Evolutionary conservation across 345 rosid genomes (phyloP), one percentile per base, ranked within the genome.

Genomic region (Pistacia integerrima): DNA sequence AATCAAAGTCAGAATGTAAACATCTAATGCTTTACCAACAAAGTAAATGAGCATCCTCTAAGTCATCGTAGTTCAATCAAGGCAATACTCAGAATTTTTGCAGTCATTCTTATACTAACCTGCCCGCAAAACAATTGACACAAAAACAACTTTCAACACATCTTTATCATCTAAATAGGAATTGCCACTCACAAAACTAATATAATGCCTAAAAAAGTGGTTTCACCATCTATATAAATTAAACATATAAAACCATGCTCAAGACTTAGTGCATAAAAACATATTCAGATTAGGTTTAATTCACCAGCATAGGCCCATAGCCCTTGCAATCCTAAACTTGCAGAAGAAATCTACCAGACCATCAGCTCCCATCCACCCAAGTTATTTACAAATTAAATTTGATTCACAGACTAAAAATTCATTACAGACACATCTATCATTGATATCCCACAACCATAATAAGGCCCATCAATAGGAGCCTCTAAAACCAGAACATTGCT

Each of bases 401-500:
- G 63, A 59, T 59, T 59, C 25, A 58, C 30, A 25, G 14, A 60
- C 7, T 5, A 30, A 33, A 62, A 12, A 51, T 51, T 14, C 66
- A 62, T 16, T 16, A 33, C 44, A 62, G 44, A 62, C 14, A 51
- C 1, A 16, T 14, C 8, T 13, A 16, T 16, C 46, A 63, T 62
- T 63, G 46, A 8, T 17, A 36, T 14, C 10, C 51, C 12, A 36
- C 68, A 38, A 64, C 46, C 25, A 64, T 36, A 17, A 36, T 12
- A 36, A 38, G 68, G 11, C 18, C 25, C 11, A 25, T 22, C 41
- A 8, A 1, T 51, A 17, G 22, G 60, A 14, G 72, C 28, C 52
- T 52, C 54, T 63, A 63, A 48, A 67, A 22, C 70, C 60, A 69
- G 22, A 69, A 30, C 30, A 70, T 70, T 9, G n/a, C 11, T n/a